These are phyloP conservation scores for Mycena leptocephala DNA, from an alignment of 768 basidiomycete genomes.

Conservation along the genomic window DNA sequence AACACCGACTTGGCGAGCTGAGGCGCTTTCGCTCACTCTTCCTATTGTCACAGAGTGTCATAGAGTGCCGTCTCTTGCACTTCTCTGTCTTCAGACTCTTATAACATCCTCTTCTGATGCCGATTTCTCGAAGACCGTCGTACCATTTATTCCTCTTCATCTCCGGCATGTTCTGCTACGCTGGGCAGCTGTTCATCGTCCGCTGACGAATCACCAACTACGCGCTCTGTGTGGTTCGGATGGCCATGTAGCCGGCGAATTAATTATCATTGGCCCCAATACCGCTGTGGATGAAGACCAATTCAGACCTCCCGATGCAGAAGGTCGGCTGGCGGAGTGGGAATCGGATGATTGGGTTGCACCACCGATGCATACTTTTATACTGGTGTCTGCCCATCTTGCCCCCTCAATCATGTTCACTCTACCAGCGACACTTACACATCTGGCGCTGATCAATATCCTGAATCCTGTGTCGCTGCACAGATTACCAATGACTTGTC, in stretches of 20 bases:
- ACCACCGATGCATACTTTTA: constrained; percentile 61
- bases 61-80: constrained; percentile 65
- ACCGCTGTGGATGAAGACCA: constrained; percentile 61
- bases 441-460: constrained; percentile 71
- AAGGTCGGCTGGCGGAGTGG: constrained; percentile 54
- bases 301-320: constrained; percentile 46
- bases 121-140: constrained; percentile 66
- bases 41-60: constrained; percentile 37
- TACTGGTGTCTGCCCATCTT: constrained; percentile 67
- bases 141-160: constrained; percentile 72
- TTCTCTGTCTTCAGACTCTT: constrained; percentile 72
- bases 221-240: constrained; percentile 65
- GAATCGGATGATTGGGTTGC: constrained; percentile 58
- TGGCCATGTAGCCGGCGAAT: constrained; percentile 74
- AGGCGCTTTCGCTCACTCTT: constrained; percentile 71
- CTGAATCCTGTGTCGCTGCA: constrained; percentile 66
- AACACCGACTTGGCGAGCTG: constrained; percentile 64
- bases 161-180: constrained; percentile 74
- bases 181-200: constrained; percentile 70
- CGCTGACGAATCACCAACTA: constrained; percentile 67
- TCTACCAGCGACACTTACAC: constrained; percentile 78
- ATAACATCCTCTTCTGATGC: constrained; percentile 52
- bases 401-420: constrained; percentile 60
- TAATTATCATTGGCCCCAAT: constrained; percentile 74
- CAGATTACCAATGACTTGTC: constrained; percentile 72